These are phyloP conservation scores for Salmacisia buchloeana DNA, from an alignment of 1,284 basidiomycete genomes.

Conservation along the genomic window DNA sequence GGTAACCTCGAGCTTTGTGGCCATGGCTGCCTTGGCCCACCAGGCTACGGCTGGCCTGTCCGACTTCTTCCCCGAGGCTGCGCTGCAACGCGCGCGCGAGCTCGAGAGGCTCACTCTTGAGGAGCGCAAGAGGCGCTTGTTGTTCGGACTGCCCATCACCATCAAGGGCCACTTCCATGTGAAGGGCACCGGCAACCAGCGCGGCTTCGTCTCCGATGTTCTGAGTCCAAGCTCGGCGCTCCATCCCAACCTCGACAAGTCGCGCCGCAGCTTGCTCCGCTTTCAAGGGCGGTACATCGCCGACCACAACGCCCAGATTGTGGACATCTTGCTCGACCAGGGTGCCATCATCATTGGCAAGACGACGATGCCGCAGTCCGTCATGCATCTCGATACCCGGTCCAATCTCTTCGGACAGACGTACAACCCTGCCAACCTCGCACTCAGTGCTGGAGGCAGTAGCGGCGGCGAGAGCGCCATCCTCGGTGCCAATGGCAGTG, in stretches of 20 bases:
- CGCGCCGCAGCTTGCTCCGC: too few relatives aligned
- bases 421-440: slow-evolving; percentile 28
- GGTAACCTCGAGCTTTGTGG: too few relatives aligned
- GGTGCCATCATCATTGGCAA: slow-evolving; percentile 31
- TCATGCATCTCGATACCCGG: slow-evolving; percentile 35
- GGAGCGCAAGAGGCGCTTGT: too few relatives aligned
- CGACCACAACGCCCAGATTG: slow-evolving; percentile 16
- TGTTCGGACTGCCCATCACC: too few relatives aligned
- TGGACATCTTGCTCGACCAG: slow-evolving; percentile 15
- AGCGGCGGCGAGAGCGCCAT: slow-evolving; percentile 31
- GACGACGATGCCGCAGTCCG: slow-evolving; percentile 34
- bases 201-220: slow-evolving; percentile 34
- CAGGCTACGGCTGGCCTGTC: too few relatives aligned
- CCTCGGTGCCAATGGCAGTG: slow-evolving; percentile 23
- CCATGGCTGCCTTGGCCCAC: too few relatives aligned
- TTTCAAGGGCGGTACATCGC: too few relatives aligned
- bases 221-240: too few relatives aligned
- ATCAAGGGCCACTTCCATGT: slow-evolving; percentile 24
- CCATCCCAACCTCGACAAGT: too few relatives aligned
- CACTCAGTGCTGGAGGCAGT: slow-evolving; percentile 29
- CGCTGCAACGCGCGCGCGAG: too few relatives aligned
- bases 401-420: slow-evolving; percentile 33
- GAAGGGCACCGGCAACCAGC: slow-evolving; percentile 22
- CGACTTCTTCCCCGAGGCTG: too few relatives aligned
- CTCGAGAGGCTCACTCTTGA: too few relatives aligned